Evolutionary conservation across 2,329 filamentous ascomycete genomes (phyloP).

Genomic region (Penicillium sp.): DNA sequence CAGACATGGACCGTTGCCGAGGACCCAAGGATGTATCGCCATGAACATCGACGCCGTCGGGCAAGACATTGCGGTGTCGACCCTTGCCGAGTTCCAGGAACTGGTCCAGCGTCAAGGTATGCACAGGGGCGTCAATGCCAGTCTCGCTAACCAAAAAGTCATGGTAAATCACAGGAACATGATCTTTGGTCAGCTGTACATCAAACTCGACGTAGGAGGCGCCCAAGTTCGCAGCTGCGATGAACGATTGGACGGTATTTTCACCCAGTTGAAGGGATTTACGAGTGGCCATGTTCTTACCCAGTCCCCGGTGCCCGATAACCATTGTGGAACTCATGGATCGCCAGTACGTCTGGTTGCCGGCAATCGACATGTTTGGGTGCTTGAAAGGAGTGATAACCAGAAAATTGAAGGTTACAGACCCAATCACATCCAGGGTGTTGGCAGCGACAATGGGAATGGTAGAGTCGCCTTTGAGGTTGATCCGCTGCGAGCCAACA

Average conservation of each 20-base stretch:
- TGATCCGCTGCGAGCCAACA: conserved; percentile 81
- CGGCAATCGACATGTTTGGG: conserved; percentile 86
- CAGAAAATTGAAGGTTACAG: conserved; percentile 94
- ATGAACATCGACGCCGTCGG: conserved; percentile 23
- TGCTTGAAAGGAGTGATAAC: conserved; percentile 92
- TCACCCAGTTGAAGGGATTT: conserved; percentile 90
- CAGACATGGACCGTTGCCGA: conserved; percentile 55
- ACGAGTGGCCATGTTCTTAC: conserved; percentile 81
- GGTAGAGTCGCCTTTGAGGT: conserved; percentile 83
- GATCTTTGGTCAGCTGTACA: conserved; percentile 97
- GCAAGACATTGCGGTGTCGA: conserved; percentile 46
- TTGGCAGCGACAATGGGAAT: conserved; percentile 83
- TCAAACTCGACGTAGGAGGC: conserved; percentile 71
- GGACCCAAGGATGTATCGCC: conserved; percentile 15
- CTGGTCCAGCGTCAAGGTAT: conserved; percentile 85
- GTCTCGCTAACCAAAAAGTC: conserved; percentile 98
- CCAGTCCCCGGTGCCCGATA: conserved; percentile 68
- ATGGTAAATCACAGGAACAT: conserved; percentile 96
- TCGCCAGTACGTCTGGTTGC: conserved; percentile 94
- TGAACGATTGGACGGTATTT: conserved; percentile 93
- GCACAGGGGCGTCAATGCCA: conserved; percentile 92
- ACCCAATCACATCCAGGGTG: conserved; percentile 82
- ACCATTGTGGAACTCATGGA: conserved; percentile 84
- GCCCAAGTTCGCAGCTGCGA: conserved; percentile 88
- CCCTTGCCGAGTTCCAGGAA: conserved; percentile 75